A percentile compares a stretch with the other conserved stretches of the same genome.
Conservation (phyloP, 1,284 basidiomycete genomes). For the Tilletia setariae region DNA sequence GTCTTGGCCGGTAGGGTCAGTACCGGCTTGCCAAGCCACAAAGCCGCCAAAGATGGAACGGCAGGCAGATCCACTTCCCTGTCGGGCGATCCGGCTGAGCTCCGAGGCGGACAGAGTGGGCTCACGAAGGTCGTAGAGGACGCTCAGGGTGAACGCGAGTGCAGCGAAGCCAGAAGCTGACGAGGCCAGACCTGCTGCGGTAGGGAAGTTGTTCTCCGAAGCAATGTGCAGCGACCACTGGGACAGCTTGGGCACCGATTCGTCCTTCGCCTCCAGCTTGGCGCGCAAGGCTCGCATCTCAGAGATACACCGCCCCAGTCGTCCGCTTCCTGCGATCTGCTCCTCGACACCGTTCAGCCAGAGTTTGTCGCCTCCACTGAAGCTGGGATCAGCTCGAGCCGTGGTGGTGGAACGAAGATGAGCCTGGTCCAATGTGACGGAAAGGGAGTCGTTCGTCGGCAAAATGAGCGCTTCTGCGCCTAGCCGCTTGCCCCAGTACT, state of each 20-base stretch:
- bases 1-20: slow-evolving; percentile 70
- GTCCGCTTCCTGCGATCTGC: slow-evolving; percentile 74
- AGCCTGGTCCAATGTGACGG: slow-evolving; percentile 93
- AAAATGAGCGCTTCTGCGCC: slow-evolving; percentile 75
- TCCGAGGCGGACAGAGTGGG: slow-evolving; percentile 57
- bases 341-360: slow-evolving; percentile 95
- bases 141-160: slow-evolving; percentile 80
- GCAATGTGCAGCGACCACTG: slow-evolving; percentile 64
- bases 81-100: slow-evolving; percentile 89
- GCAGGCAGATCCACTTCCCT: slow-evolving; percentile 95
- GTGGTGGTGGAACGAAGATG: slow-evolving; percentile 91
- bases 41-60: slow-evolving; percentile 95
- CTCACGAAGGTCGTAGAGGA: slow-evolving; percentile 76
- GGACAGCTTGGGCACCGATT: slow-evolving; percentile 41
- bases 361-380: slow-evolving; percentile 63
- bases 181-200: slow-evolving; percentile 93
- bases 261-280: slow-evolving; percentile 64
- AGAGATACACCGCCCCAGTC: slow-evolving; percentile 78
- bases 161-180: slow-evolving; percentile 97
- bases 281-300: slow-evolving; percentile 79
- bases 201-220: slow-evolving; percentile 98
- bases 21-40: slow-evolving; percentile 90
- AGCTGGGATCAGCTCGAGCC: slow-evolving; percentile 75
- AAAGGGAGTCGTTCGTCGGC: slow-evolving; percentile 95
- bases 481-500: slow-evolving; percentile 93